Base-by-base conservation (phyloP, 2,329 filamentous ascomycete genomes). In the Fusarium incarnatum region DNA sequence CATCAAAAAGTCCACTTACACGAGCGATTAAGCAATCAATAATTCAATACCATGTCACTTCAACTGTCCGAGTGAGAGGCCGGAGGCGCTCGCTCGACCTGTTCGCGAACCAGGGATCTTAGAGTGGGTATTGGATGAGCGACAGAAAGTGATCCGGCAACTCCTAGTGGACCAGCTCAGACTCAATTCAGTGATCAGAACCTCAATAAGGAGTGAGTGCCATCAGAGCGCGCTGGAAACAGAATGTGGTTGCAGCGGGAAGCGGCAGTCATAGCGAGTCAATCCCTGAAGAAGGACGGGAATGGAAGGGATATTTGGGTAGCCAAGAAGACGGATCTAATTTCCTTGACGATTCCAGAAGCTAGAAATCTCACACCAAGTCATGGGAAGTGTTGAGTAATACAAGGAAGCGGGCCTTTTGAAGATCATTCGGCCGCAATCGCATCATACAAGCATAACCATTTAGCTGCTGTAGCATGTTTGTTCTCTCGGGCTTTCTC, bases 321-420 rank as follows among this genome's bases (percentile, higher is more conserved):
- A 34, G 28, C 47, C 22, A 50, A 55, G 53, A 48, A 55, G 18
- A 37, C 47, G 46, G 30, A 18, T 28, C 37, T 30, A 47, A 65
- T 63, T 47, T 63, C 61, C 16, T 44, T 63, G 42, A 27, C 23
- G 23, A 50, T 70, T 70, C 67, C 49, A 67, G 67, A 70, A 70
- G 42, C 56, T 61, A 47, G 52, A 54, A 32, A 41, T 52, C 32
- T 27, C 44, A 27, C 23, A n/a, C 12, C 34, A 23, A 12, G 22
- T 41, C 23, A 27, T 23, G 9, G 16, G 32, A 15, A 34, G 22
- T 50, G 16, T 34, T 27, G 18, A n/a, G 32, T 37, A 37, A 44
- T 45, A 37, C 27, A 41, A 46, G 56, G 49, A 37, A 37, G 32
- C 44, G 49, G 66, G 53, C 61, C 53, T 48, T 37, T n/a, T 65